A percentile compares a stretch with the other conserved stretches of the same genome.
These are phyloP conservation scores for Ophiostoma sp. DNA, from an alignment of 2,329 filamentous ascomycete genomes.

Conservation along the genomic window DNA sequence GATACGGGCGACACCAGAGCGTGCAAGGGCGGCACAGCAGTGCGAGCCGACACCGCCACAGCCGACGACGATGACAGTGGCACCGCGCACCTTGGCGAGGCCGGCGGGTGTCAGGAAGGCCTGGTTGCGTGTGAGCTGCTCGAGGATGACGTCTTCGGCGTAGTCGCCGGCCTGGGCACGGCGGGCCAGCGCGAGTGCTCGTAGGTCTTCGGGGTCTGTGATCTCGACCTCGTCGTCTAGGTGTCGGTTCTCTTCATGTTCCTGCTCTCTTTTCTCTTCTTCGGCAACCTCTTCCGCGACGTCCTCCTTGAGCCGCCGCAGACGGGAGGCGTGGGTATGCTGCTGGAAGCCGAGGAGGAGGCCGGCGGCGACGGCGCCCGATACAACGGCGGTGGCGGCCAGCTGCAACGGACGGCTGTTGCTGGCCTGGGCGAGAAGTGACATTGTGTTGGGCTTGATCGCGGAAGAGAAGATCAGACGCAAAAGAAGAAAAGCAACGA, in stretches of 20 bases:
- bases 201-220: conserved; percentile 57
- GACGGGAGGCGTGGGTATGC: conserved; percentile 49
- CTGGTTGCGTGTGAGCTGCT: conserved; percentile 88
- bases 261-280: conserved; percentile 26
- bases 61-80: conserved; percentile 85
- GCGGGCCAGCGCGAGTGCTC: conserved; percentile 53
- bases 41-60: conserved; percentile 95
- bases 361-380: conserved; percentile 55
- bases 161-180: conserved; percentile 59
- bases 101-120: conserved; percentile 84
- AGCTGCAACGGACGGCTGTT: conserved; percentile 54
- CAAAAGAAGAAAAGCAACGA: neutral
- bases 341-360: conserved; percentile 58
- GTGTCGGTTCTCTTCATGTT: neutral
- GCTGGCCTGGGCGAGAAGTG: conserved; percentile 41
- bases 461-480: neutral
- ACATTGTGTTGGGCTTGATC: conserved; percentile 23
- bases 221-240: conserved; percentile 42
- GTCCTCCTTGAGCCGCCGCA: conserved; percentile 54
- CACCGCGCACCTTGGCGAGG: conserved; percentile 67
- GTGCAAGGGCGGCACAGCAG: conserved; percentile 74
- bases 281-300: conserved; percentile 39
- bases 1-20: conserved; percentile 82
- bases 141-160: conserved; percentile 76
- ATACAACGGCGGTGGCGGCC: conserved; percentile 63